Base-by-base conservation (phyloP, 805 yeast genomes). In the Torulaspora indica region DNA sequence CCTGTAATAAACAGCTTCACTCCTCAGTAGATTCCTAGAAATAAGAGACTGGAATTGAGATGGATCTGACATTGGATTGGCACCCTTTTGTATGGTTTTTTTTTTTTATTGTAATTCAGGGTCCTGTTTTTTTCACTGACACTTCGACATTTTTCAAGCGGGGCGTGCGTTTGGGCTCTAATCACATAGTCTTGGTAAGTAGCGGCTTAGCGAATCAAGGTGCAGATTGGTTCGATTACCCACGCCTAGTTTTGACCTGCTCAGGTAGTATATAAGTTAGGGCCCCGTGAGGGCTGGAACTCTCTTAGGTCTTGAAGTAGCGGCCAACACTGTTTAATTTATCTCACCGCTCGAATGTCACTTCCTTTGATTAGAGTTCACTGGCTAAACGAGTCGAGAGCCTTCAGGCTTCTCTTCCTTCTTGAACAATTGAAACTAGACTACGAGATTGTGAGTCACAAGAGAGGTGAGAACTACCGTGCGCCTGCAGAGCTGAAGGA, bases 371-470 rank as follows among this genome's bases (percentile, higher is more conserved):
- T 57, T 10, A 44, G 51, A 45, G 57, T 57, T 18, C 58, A 56
- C 39, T 54, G 56, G 55, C 37, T 57, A 27, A 49, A 56, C 29
- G 51, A 72, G 14, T 81, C 87, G 3, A 70, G 90, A 55, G 65
- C 86, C 1, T 78, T 74, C 42, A 70, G 89, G 43, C 69, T 81
- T 8, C 56, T 77, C 25, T 83, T 87, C 85, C 63, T 79, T 38
- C 64, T 84, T n/a, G 86, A 81, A 47, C 75, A 79, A 40, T 64
- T 84, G 10, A 69, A 69, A 9, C 56, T 82, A 5, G 76, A 75
- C 20, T 83, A 79, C 55, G 76, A 74, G 10, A 62, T 81, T 14
- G 73, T 77, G 49, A 56, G 73, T 2, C 80, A 77, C 60, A 62
- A 73, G 45, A 71, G 89, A 39, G 68, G 75, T 48, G 67, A 70